Evolutionary conservation across 2,329 filamentous ascomycete genomes (phyloP).

Genomic region (Hymenotorrendiella dingleyae): DNA sequence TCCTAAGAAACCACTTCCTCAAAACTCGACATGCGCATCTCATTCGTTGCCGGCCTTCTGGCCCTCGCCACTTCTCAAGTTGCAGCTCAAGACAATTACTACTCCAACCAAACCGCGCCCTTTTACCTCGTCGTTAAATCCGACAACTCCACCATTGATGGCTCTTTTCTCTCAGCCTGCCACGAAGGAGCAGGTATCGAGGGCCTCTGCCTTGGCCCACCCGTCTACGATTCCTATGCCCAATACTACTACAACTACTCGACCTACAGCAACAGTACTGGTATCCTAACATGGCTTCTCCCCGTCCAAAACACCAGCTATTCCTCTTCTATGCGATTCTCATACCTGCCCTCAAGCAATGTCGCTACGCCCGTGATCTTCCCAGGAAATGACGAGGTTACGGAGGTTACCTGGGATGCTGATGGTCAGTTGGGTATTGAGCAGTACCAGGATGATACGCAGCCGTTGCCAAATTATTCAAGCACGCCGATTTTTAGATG

Average conservation of each 20-base stretch:
- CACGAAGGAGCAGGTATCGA: slow-evolving; percentile 44
- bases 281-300: slow-evolving; percentile 23
- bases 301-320: slow-evolving; percentile 24
- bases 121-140: slow-evolving; percentile 39
- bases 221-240: slow-evolving; percentile 8
- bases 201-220: slow-evolving; percentile 35
- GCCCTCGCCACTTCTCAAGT: slow-evolving; percentile 16
- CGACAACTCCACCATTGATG: slow-evolving; percentile 33
- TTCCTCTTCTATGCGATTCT: slow-evolving; percentile 33
- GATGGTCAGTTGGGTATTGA: slow-evolving; percentile 35
- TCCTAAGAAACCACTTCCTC: not conserved
- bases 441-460: slow-evolving; percentile 35
- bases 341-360: slow-evolving; percentile 34
- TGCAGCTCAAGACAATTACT: slow-evolving; percentile 20
- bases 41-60: slow-evolving; percentile 16
- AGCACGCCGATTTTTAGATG: slow-evolving; percentile 32
- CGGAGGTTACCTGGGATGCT: slow-evolving; percentile 36
- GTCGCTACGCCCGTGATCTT: slow-evolving; percentile 37
- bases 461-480: slow-evolving; percentile 26
- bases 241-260: slow-evolving; percentile 28
- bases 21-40: slow-evolving; percentile 17
- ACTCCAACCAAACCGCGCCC: slow-evolving; percentile 34
- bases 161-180: slow-evolving; percentile 36
- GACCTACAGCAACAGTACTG: slow-evolving; percentile 11
- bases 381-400: slow-evolving; percentile 19